Evolutionary conservation across 768 basidiomycete genomes (phyloP).

Genomic region (Exsudoporus frostii): DNA sequence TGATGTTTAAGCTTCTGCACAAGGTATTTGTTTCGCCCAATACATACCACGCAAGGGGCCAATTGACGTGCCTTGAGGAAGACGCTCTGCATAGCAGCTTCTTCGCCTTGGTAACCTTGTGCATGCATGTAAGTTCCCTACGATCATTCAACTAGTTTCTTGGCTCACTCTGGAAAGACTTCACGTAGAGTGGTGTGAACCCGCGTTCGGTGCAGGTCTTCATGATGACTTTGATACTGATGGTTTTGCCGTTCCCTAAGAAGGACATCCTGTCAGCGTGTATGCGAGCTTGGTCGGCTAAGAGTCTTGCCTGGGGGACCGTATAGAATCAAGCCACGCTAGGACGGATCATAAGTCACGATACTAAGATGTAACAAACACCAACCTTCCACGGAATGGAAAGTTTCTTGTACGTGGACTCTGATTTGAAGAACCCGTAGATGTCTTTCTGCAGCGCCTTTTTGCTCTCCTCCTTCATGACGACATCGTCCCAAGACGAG

Average conservation of each 20-base stretch:
- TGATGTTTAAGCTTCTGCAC: neutral
- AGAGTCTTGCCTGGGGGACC: constrained; percentile 64
- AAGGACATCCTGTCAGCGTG: neutral
- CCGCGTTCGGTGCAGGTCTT: constrained; percentile 61
- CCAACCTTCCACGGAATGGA: constrained; percentile 80
- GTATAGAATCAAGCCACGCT: constrained; percentile 81
- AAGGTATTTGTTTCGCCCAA: constrained; percentile 33
- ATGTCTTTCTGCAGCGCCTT: constrained; percentile 66
- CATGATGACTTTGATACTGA: constrained; percentile 81
- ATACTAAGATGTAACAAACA: neutral
- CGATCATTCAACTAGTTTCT: neutral
- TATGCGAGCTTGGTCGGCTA: neutral
- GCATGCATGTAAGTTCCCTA: constrained; percentile 7
- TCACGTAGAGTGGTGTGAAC: constrained; percentile 75
- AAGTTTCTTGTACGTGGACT: constrained; percentile 67
- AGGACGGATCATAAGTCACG: neutral
- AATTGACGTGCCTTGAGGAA: constrained; percentile 72
- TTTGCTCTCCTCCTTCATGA: constrained; percentile 71
- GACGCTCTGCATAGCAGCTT: constrained; percentile 60
- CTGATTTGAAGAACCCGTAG: constrained; percentile 75
- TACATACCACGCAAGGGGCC: constrained; percentile 63
- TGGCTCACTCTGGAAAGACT: constrained; percentile 65
- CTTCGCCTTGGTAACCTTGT: constrained; percentile 58
- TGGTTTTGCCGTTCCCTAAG: constrained; percentile 79
- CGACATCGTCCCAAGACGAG: constrained; percentile 72